Conservation (phyloP, 495 filamentous ascomycete genomes). For the Hyaloscypha hepaticicola region DNA sequence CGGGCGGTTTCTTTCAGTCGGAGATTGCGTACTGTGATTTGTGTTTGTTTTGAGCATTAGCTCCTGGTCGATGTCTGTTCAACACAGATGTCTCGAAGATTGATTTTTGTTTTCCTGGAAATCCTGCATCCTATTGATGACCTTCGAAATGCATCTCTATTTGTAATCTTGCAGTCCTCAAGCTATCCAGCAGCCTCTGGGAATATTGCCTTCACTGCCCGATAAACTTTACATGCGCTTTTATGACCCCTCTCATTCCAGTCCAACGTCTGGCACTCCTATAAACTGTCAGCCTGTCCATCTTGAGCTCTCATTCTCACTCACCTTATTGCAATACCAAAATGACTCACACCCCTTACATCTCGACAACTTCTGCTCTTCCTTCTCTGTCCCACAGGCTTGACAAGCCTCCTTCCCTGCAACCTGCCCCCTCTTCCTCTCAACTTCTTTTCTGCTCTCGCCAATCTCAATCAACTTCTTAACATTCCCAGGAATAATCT, state of each 20-base stretch:
- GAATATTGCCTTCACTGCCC: constrained; percentile 14
- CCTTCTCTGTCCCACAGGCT: constrained; percentile 10
- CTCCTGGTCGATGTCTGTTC: not conserved
- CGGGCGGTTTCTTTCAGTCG: not conserved
- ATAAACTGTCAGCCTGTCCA: not conserved
- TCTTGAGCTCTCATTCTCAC: not conserved
- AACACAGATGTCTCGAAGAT: not conserved
- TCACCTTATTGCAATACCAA: constrained; percentile 31
- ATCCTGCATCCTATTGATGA: not conserved
- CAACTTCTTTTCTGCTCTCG: not conserved
- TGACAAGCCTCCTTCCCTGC: constrained; percentile 12
- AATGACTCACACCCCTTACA: constrained; percentile 27
- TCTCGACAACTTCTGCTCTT: constrained; percentile 2
- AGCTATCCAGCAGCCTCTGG: not conserved
- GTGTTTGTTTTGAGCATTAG: not conserved
- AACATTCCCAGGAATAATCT: constrained; percentile 24
- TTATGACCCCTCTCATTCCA: constrained; percentile 30
- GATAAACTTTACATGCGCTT: constrained; percentile 24
- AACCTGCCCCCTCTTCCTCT: not conserved
- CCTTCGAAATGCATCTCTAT: not conserved
- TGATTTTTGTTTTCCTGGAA: not conserved
- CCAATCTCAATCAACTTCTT: constrained; percentile 22
- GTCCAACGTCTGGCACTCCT: constrained; percentile 25
- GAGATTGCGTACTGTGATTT: not conserved
- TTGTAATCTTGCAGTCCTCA: not conserved